Conservation (phyloP, 805 yeast species). For the Lachancea quebecensis region DNA sequence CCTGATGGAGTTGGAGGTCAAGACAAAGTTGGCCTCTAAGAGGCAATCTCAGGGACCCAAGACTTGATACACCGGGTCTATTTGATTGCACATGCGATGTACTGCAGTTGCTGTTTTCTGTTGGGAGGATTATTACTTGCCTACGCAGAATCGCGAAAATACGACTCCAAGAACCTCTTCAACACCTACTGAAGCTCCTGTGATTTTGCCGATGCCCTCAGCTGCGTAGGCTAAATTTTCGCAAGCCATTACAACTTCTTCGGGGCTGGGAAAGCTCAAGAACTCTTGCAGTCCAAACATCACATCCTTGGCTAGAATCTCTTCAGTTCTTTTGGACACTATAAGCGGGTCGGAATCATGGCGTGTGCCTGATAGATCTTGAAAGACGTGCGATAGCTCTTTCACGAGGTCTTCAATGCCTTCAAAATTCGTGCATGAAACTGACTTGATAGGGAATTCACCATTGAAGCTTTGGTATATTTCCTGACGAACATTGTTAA, state of each 20-base stretch:
- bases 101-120: neutral
- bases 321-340: slow-evolving; percentile 70
- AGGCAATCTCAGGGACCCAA: slow-evolving; percentile 11
- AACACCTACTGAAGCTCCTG: slow-evolving; percentile 81
- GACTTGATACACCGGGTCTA: neutral
- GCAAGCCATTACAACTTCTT: slow-evolving; percentile 73
- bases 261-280: slow-evolving; percentile 36
- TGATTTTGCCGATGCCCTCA: slow-evolving; percentile 85
- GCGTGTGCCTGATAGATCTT: neutral
- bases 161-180: slow-evolving; percentile 90
- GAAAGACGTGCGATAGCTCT: slow-evolving; percentile 40
- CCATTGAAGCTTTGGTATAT: slow-evolving; percentile 19
- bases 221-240: slow-evolving; percentile 69
- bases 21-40: slow-evolving; percentile 26
- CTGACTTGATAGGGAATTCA: slow-evolving; percentile 24
- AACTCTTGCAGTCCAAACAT: slow-evolving; percentile 68
- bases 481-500: slow-evolving; percentile 16
- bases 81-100: neutral
- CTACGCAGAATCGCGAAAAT: slow-evolving; percentile 88
- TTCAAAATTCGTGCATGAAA: slow-evolving; percentile 54
- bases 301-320: slow-evolving; percentile 69
- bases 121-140: slow-evolving; percentile 47
- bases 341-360: slow-evolving; percentile 58
- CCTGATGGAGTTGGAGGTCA: slow-evolving; percentile 48
- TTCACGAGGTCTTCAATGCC: slow-evolving; percentile 50